These are phyloP conservation scores for Colletotrichum somersetense DNA, from an alignment of 2,329 filamentous ascomycete genomes.

Conservation along the genomic window DNA sequence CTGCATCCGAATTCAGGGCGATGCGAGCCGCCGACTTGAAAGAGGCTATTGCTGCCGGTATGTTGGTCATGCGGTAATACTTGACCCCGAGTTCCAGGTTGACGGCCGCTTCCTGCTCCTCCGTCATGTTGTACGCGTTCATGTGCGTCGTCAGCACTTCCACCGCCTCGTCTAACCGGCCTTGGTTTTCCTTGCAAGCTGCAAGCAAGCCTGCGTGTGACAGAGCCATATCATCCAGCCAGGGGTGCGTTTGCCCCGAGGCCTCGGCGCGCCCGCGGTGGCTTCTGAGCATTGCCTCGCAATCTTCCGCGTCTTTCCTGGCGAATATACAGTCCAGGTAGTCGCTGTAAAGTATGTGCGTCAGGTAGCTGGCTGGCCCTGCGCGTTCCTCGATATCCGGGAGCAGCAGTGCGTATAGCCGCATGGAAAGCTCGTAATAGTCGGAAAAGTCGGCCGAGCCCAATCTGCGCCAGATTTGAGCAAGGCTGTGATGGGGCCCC, in stretches of 20 bases:
- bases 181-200: conserved; percentile 48
- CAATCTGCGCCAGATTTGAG: conserved; percentile 50
- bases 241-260: conserved; percentile 48
- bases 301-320: conserved; percentile 46
- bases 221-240: conserved; percentile 50
- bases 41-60: conserved; percentile 47
- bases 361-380: conserved; percentile 51
- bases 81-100: conserved; percentile 51
- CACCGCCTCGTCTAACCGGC: conserved; percentile 49
- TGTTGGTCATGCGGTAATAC: conserved; percentile 48
- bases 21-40: conserved; percentile 49
- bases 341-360: conserved; percentile 51
- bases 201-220: conserved; percentile 50
- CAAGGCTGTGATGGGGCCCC: conserved; percentile 48
- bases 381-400: conserved; percentile 49
- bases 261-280: conserved; percentile 49
- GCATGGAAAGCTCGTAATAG: conserved; percentile 50
- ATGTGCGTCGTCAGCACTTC: conserved; percentile 47
- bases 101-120: conserved; percentile 50
- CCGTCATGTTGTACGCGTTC: conserved; percentile 48
- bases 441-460: conserved; percentile 50
- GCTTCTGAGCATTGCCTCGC: conserved; percentile 47
- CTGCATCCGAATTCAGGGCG: conserved; percentile 47
- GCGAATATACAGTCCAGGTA: conserved; percentile 51
- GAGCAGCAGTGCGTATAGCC: conserved; percentile 49